Evolutionary conservation across 495 filamentous ascomycete genomes (phyloP), one percentile per base, ranked within the genome.

Genomic region (Trichoderma parareesei): DNA sequence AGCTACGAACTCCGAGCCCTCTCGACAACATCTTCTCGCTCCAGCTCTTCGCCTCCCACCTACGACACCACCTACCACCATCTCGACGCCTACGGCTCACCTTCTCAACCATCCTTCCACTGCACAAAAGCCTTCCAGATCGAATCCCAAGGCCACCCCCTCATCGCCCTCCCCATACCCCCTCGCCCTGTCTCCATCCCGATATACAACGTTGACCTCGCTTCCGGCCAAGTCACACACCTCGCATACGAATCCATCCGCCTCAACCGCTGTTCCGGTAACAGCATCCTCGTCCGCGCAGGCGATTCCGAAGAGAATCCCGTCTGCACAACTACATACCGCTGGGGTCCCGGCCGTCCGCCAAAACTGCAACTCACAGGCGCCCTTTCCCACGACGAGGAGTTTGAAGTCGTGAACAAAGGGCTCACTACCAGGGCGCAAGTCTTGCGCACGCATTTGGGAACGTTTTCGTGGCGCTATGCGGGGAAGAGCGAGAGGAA

Each of bases 391-490:
- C 68, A 66, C 10, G 66, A 64, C 48, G 69, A 75, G 41, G 66
- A 64, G 7, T 79, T 81, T 62, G 65, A 73, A 59, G 69, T 78
- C 38, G 62, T 3, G 55, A 70, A 53, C 64, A 71, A 68, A 73
- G 73, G 73, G 71, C 69, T 66, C 66, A 68, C 75, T 44, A 71
- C 79, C 10, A 76, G 83, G 35, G 70, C 74, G 18, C 67, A 72
- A 5, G 42, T 38, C 4, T 82, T 85, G 66, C 63, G 60, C 13
- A 71, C 77, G 20, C 74, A 71, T 38, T 74, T 78, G 1, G 71
- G 71, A 9, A 65, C 64, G n/a, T 81, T 82, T 64, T 71, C 77
- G 64, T 86, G 83, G 83, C 69, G 70, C 0, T 85, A 86, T 69
- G 77, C 69, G 11, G 71, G 72, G 38, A 67, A 74, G 38, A 68